phyloP scores from a whole-genome alignment of 2,329 filamentous ascomycete species.

The Hortaea werneckii region DNA sequence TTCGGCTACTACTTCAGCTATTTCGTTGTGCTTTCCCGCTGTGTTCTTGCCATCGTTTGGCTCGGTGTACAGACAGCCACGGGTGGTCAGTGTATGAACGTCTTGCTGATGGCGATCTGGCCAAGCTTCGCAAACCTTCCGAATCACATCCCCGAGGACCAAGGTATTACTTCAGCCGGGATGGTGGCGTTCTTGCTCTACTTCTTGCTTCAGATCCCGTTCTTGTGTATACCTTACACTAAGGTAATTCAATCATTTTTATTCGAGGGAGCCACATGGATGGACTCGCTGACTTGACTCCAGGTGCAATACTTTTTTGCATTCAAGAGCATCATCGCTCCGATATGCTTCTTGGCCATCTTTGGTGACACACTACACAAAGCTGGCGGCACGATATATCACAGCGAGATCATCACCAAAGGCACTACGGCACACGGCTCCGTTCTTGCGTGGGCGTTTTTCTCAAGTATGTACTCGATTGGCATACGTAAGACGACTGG shows the following conservation, averaged over 20 bases:
- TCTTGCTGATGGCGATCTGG: slow-evolving; percentile 25
- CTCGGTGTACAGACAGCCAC: slow-evolving; percentile 14
- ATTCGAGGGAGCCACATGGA: no score
- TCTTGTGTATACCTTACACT: slow-evolving; percentile 28
- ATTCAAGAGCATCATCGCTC: slow-evolving; percentile 33
- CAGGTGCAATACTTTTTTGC: slow-evolving; percentile 19
- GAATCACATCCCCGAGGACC: slow-evolving; percentile 27
- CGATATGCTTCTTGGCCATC: slow-evolving; percentile 23
- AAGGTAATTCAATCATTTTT: slow-evolving; percentile 5
- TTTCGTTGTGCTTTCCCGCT: slow-evolving; percentile 14
- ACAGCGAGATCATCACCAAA: slow-evolving; percentile 22
- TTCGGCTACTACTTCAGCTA: slow-evolving; percentile 14
- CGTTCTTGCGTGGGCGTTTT: slow-evolving; percentile 20
- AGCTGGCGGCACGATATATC: slow-evolving; percentile 19
- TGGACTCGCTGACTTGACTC: no score
- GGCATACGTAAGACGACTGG: not conserved
- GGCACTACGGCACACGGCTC: slow-evolving; percentile 20
- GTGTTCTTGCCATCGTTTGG: slow-evolving; percentile 18
- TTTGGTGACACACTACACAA: slow-evolving; percentile 22
- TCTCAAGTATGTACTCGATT: slow-evolving; percentile 7
- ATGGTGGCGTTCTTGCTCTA: slow-evolving; percentile 3
- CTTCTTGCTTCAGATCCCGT: slow-evolving; percentile 1
- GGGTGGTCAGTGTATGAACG: slow-evolving; percentile 10
- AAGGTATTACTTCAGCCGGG: slow-evolving; percentile 2
- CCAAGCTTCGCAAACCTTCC: slow-evolving; percentile 29